Evolutionary conservation across 2,329 filamentous ascomycete species (phyloP), one percentile per base, ranked within the genome.

Genomic region (Metarhizium rileyi): DNA sequence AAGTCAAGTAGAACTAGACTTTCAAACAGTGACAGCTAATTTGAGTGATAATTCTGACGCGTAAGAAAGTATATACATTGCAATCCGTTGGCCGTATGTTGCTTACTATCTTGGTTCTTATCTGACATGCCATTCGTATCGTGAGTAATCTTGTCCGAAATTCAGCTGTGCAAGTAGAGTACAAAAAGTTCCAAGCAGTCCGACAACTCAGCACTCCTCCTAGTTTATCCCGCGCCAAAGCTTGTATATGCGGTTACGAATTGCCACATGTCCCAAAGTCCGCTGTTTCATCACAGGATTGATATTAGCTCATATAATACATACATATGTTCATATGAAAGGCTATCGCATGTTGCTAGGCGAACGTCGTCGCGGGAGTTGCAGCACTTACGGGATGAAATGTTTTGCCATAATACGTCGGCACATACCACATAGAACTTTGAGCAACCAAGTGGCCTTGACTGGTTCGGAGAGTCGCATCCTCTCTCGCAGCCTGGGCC

Each of bases 361-460:
- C n/a, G n/a, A 35, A 12, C 12, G 7, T 28, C 16, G 3, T n/a
- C 14, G 7, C 41, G n/a, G 36, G 22, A 30, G 30, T 16, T 25
- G 12, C 2, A 45, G n/a, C 9, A 57, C 63, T 48, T 61, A 67
- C 65, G 41, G 71, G 70, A 56, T 74, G 69, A 55, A 73, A 73
- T 0, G 67, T 71, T 57, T 71, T 71, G 41, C 67, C 71, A 47
- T 71, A 72, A 50, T 68, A 72, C 27, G 69, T 70, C 14, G 71
- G 70, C n/a, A 71, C 69, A 56, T 70, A 69, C 70, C 70, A 72
- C 67, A 70, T 71, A 3, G 66, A 67, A 42, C 66, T 66, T 47
- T 63, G 50, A 6, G 56, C 50, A 25, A 55, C 51, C 3, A 64
- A 23, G 12, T 60, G 54, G 1, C 57, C 60, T 8, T 58, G 51